Evolutionary conservation across 306 rosid genomes (phyloP), one percentile per base, ranked within the genome.

Genomic region (Benincasa hispida): DNA sequence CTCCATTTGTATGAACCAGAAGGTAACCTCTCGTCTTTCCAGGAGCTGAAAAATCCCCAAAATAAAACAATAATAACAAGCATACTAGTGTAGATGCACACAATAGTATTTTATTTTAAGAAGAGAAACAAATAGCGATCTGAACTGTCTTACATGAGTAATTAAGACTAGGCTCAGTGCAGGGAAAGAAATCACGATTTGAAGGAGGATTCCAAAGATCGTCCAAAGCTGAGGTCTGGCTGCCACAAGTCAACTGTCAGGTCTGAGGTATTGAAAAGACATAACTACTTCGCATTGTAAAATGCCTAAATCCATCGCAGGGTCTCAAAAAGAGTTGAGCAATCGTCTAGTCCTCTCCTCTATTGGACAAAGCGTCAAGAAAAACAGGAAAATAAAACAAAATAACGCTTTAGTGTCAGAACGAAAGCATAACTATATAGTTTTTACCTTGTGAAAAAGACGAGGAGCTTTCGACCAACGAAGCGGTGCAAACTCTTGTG

Each of bases 1-100:
- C 98, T 14, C 98, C 98, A 81, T 94, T 94, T 2, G 98, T 84
- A 82, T 91, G 91, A 58, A 94, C 98, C 51, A 88, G 85, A 63
- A 94, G 97, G 87, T 85, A 94, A 58, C 98, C 98, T 75, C 65
- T 83, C 0, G 94, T 84, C 56, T 88, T 82, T 4, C 68, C 80
- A 39, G 91, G 89, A 82, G 88, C 98, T 94, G 91, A 74, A 83
- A 53, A 81, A 67, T 66, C 12, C 54, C 50, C 74, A 86, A 79
- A 32, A 50, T 2, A 56, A 74, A 62, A 35, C 47, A 41, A 21
- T 5, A 61, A 77, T 18, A 19, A 60, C 67, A 60, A 14, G 59
- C 67, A 37, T 37, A 10, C 19, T 9, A 60, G 61, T 42, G 61
- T 77, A 76, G 75, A 60, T 56, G 58, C 54, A 68, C 57, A 67